Base-by-base conservation (phyloP, 2,329 filamentous ascomycete genomes). In the Purpureocillium takamizusanense region DNA sequence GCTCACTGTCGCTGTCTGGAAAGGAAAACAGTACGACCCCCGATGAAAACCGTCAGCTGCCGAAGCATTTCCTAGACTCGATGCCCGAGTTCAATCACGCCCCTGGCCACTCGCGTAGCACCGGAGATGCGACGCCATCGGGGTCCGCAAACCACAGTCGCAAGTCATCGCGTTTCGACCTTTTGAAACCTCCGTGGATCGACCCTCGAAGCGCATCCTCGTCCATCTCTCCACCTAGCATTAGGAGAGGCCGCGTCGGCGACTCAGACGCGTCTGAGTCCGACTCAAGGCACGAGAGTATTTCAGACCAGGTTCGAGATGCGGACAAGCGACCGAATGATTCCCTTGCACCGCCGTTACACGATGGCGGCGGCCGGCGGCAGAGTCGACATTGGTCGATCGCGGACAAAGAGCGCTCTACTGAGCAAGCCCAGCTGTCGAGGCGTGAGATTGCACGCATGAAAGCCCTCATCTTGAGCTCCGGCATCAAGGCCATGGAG, bases 401-500 rank as follows among this genome's bases (percentile, higher is more conserved):
- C 25, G 65, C 67, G 2, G 65, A 72, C 37, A 63, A 62, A 37
- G 57, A 51, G 23, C 48, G 55, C 4, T 54, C 60, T 4, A 53
- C 56, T 6, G 59, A 63, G 14, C 62, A 56, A 25, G 42, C 46
- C 14, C 51, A 49, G 17, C 47, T 84, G 23, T 79, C 72, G 9
- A 78, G 74, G 49, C 76, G 76, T n/a, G 90, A 95, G 49, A 74
- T 94, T 38, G 83, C 84, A 13, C 80, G 87, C n/a, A 72, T 89
- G 3, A 75, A 79, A 41, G 76, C 86, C 1, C 69, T 94, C 8
- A 75, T 95, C 31, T 68, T 94, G 16, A 84, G 81, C 45, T 86
- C 87, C 0, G 89, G 88, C n/a, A 81, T 95, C 53, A 94, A 94
- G 62, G 89, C 90, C 1, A 80, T 80, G 51, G 86, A 92, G 53